Evolutionary conservation across 1,284 basidiomycete genomes (phyloP).

Genomic region (Boletus semigastroideus): DNA sequence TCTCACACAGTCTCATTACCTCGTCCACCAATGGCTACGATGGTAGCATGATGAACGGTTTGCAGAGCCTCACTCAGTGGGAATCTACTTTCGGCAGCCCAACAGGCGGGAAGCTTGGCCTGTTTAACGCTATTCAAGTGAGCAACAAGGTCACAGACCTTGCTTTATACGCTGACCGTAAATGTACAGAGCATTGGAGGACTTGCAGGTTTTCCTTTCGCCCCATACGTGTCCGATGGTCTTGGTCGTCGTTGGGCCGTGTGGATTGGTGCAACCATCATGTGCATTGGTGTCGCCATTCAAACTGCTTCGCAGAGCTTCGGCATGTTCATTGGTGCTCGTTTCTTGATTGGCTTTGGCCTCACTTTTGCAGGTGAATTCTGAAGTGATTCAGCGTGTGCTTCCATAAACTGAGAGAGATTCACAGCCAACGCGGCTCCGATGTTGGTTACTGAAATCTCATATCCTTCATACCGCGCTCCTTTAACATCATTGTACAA

Average conservation of each 20-base stretch:
- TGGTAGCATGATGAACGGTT: slow-evolving; percentile 75
- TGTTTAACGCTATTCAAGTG: slow-evolving; percentile 78
- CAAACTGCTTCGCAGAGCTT: slow-evolving; percentile 73
- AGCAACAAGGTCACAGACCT: slow-evolving; percentile 14
- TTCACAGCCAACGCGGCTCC: slow-evolving; percentile 62
- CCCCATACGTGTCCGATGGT: slow-evolving; percentile 69
- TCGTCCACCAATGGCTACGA: slow-evolving; percentile 80
- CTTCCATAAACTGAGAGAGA: neutral
- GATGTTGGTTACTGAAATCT: slow-evolving; percentile 73
- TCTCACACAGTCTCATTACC: slow-evolving; percentile 57
- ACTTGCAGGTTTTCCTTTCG: slow-evolving; percentile 65
- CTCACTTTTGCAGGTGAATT: slow-evolving; percentile 62
- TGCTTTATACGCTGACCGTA: slow-evolving; percentile 1
- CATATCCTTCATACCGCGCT: slow-evolving; percentile 75
- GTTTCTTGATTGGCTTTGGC: slow-evolving; percentile 80
- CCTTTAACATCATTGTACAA: slow-evolving; percentile 73
- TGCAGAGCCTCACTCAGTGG: slow-evolving; percentile 68
- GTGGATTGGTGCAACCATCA: slow-evolving; percentile 61
- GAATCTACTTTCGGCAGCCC: slow-evolving; percentile 55
- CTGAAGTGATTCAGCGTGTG: neutral
- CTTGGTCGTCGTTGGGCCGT: slow-evolving; percentile 64
- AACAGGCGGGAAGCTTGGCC: slow-evolving; percentile 55
- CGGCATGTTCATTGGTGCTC: slow-evolving; percentile 79
- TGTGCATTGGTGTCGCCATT: slow-evolving; percentile 64
- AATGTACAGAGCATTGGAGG: slow-evolving; percentile 58